Evolutionary conservation across 371 early-diverging fungal genomes (phyloP), one percentile per base, ranked within the genome.

Genomic region (Mucor plumbeus): DNA sequence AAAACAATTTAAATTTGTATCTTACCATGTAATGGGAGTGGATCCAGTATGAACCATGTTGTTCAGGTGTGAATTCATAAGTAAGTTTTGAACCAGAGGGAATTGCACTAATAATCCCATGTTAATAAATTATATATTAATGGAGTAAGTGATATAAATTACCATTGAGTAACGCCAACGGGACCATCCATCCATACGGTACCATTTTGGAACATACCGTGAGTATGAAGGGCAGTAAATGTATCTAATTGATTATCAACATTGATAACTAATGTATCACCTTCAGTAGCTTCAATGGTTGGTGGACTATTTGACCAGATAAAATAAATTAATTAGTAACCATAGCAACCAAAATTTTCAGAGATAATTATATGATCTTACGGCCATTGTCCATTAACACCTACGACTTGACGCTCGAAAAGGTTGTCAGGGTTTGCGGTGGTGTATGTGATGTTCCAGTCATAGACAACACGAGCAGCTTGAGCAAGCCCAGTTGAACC

Each of bases 321-420:
- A 26, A 26, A 26, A 26, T 26, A 26, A 1, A 15, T 58, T 13
- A 15, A 19, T 76, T 78, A 79, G 68, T 68, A 70, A 34, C 64
- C 63, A 41, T 59, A 17, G n/a, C 17, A 44, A 44, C 44, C 5
- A 7, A 44, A 26, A 26, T 26, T 26, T 44, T 44, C 44, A 44
- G 44, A 17, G 44, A n/a, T 43, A 43, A 44, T 44, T 7, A 11
- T 33, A 21, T 64, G 35, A 77, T 85, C 88, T 68, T 87, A 87
- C 78, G 94, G 95, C 83, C 89, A 91, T 43, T 74, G 69, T 4
- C 87, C 87, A 69, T 94, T 94, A 63, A 93, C 87, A 50, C 93
- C 92, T 34, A 94, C 88, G 9, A 87, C 90, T 11, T 88, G 81
- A 55, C 92, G 83, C 47, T 86, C 80, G 61, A 71, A 75, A 19